Evolutionary conservation across 495 filamentous ascomycete species (phyloP), one percentile per base, ranked within the genome.

Genomic region (Penicillium fimorum): DNA sequence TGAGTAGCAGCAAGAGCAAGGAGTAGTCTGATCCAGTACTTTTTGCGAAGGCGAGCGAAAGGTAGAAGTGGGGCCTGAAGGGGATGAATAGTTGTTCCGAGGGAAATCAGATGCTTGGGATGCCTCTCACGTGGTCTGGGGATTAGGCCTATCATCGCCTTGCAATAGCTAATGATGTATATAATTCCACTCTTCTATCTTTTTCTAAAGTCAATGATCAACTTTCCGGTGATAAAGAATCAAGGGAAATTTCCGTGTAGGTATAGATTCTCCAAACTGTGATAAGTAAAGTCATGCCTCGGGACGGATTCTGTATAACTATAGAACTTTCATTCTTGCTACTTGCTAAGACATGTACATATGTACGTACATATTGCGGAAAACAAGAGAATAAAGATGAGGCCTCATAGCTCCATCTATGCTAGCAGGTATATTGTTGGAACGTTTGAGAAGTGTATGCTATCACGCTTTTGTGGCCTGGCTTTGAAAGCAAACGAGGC

Each of bases 21-120:
- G 20, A 20, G 52, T 54, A 22, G 52, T 47, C 52, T 54, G 52
- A 54, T 38, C 52, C 24, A 15, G 42, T 29, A 47, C 42, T 54
- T 54, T 54, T 54, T 38, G 22, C 42, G 32, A 37, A 29, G 42
- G 42, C 42, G 43, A 37, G 52, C 42, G 25, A 37, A 32, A 47
- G 52, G 30, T 47, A 47, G 15, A 47, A 46, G 52, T 54, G 52
- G 52, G 30, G 18, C 18, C 22, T 13, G 3, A 4, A 4, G 18
- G 41, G 52, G 52, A 27, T 27, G 1, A 54, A 38, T 15, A 4
- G 13, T 37, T 27, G 15, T 47, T 46, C 52, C 49, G 49, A 30
- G 15, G 33, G 35, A 29, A 40, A 51, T 29, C 48, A 17, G 32
- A 37, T 37, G 30, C 41, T 29, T 7, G 20, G n/a, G 12, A 44